These are phyloP conservation scores for Cordyceps javanica DNA, from an alignment of 2,329 filamentous ascomycete genomes.

Conservation along the genomic window DNA sequence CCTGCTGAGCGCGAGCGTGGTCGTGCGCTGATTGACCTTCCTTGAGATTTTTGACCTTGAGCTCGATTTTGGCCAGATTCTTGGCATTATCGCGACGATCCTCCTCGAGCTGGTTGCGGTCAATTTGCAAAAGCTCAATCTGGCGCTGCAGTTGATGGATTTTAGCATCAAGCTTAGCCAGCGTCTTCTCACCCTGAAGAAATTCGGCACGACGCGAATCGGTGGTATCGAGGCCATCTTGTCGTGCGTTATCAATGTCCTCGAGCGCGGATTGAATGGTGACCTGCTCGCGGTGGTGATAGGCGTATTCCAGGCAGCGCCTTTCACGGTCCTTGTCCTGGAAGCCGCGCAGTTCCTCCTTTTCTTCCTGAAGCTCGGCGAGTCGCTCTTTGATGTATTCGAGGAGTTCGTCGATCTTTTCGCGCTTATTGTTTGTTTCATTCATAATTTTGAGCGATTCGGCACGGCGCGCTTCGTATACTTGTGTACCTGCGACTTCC, in stretches of 20 bases:
- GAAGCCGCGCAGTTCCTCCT: conserved; percentile 88
- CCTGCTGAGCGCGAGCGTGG: conserved; percentile 63
- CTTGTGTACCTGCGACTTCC: conserved; percentile 96
- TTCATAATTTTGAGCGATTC: conserved; percentile 96
- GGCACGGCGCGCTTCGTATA: conserved; percentile 85
- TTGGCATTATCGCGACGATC: conserved; percentile 80
- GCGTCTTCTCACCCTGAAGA: conserved; percentile 69
- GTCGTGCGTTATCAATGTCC: conserved; percentile 73
- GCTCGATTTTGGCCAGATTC: conserved; percentile 74
- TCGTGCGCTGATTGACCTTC: conserved; percentile 77
- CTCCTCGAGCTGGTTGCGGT: conserved; percentile 81
- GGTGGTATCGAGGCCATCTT: conserved; percentile 76
- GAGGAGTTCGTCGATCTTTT: conserved; percentile 89
- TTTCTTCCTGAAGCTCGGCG: conserved; percentile 88
- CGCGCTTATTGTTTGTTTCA: conserved; percentile 89
- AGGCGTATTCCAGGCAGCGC: conserved; percentile 87
- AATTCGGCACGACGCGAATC: conserved; percentile 76
- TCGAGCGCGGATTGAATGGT: conserved; percentile 72
- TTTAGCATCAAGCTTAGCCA: conserved; percentile 69
- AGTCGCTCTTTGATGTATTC: conserved; percentile 88
- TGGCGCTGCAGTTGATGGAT: conserved; percentile 76
- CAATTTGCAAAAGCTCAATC: conserved; percentile 76
- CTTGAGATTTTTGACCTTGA: conserved; percentile 75
- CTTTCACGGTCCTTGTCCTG: conserved; percentile 93
- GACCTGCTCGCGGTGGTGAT: conserved; percentile 83